A percentile compares a stretch with the other conserved stretches of the same genome.
These are phyloP conservation scores for Hypoxylon crocopeplum DNA, from an alignment of 495 filamentous ascomycete genomes.

Conservation along the genomic window DNA sequence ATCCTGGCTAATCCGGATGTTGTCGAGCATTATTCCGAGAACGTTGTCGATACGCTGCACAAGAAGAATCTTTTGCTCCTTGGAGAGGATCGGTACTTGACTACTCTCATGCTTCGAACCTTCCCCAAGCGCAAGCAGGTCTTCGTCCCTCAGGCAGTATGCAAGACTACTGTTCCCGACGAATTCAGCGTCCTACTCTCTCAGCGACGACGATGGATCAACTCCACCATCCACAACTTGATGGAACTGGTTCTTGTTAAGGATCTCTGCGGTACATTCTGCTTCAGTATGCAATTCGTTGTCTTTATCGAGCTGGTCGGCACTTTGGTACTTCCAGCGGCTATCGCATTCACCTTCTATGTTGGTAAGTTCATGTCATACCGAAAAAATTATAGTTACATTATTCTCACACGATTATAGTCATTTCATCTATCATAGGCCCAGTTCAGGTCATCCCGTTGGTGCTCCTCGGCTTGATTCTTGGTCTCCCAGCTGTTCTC, in stretches of 20 bases:
- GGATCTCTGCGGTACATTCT: slow-evolving; percentile 98
- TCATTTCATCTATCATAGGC: slow-evolving; percentile 83
- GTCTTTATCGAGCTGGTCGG: slow-evolving; percentile 96
- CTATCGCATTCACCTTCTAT: slow-evolving; percentile 96
- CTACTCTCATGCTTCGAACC: slow-evolving; percentile 96
- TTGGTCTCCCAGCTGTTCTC: slow-evolving; percentile 90
- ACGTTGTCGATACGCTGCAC: slow-evolving; percentile 98
- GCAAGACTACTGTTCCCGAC: slow-evolving; percentile 97
- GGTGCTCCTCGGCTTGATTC: slow-evolving; percentile 86
- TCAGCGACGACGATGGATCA: slow-evolving; percentile 97
- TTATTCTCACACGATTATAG: slow-evolving; percentile 49
- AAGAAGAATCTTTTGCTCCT: slow-evolving; percentile 97
- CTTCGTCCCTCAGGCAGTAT: slow-evolving; percentile 97
- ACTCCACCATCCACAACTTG: slow-evolving; percentile 97
- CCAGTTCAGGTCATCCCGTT: slow-evolving; percentile 93
- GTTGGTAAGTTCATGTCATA: slow-evolving; percentile 68
- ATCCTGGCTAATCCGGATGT: slow-evolving; percentile 98
- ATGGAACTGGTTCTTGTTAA: slow-evolving; percentile 96
- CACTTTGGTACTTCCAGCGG: slow-evolving; percentile 92
- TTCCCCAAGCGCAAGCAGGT: slow-evolving; percentile 99
- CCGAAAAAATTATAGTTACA: slow-evolving; percentile 27
- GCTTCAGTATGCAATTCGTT: slow-evolving; percentile 99
- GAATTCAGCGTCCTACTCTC: slow-evolving; percentile 90
- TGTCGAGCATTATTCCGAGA: slow-evolving; percentile 99
- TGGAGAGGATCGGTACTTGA: slow-evolving; percentile 96